Conservation (phyloP, 257 asterid genomes). For the Craterostigma plantagineum region DNA sequence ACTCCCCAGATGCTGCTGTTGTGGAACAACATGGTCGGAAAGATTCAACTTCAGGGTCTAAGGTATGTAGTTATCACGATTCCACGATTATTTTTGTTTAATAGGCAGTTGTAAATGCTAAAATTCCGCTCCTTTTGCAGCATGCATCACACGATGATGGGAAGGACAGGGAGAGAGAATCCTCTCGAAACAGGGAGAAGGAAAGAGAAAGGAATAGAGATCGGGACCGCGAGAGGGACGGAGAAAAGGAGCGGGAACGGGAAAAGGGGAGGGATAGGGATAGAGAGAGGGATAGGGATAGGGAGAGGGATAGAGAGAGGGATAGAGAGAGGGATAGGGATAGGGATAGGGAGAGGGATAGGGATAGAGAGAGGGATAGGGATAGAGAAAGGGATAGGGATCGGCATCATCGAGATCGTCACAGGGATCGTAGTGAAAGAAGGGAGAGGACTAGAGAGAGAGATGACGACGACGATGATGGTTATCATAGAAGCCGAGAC, state of each 20-base stretch:
- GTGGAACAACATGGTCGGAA: conserved; percentile 16
- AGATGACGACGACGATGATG: conserved; percentile 59
- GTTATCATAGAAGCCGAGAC: conserved; percentile 44
- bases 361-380: no score
- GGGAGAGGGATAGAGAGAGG: conserved; percentile 32
- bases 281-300: conserved; percentile 15
- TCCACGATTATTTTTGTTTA: no score
- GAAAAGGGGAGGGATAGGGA: conserved; percentile 25
- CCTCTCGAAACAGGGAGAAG: conserved; percentile 14
- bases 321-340: no score
- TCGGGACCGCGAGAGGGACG: conserved; percentile 17
- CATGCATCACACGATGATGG: not conserved
- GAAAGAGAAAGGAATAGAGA: conserved; percentile 26
- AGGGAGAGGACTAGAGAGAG: conserved; percentile 63
- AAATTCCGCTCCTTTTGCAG: not conserved
- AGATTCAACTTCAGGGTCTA: conserved; percentile 18
- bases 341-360: no score
- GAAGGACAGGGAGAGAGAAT: conserved; percentile 24
- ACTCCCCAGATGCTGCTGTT: conserved; percentile 19
- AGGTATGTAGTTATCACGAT: conserved; percentile 14
- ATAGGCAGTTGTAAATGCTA: no score
- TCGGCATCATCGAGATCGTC: conserved; percentile 50
- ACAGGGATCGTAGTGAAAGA: conserved; percentile 54
- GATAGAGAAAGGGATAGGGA: no score
- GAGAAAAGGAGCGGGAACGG: conserved; percentile 17